Evolutionary conservation across 345 rosid species (phyloP).

Genomic region (Gossypium turneri): DNA sequence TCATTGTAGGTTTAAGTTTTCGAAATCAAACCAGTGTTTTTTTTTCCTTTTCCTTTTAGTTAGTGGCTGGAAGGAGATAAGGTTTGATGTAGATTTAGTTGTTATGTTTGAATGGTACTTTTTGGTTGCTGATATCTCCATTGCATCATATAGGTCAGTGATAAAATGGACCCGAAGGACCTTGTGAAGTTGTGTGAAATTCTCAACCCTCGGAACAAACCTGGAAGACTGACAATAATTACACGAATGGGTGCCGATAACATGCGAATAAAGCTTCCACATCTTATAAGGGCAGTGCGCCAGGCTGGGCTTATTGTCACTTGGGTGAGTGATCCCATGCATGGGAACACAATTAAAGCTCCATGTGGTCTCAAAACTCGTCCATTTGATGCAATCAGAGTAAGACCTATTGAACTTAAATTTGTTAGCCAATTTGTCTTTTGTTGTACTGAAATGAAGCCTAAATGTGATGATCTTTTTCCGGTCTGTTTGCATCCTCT

Average conservation of each 20-base stretch:
- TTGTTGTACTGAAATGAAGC: not conserved
- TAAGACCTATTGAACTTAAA: conserved; percentile 10
- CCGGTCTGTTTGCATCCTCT: not conserved
- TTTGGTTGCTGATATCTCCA: conserved; percentile 11
- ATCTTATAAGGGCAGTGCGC: conserved; percentile 54
- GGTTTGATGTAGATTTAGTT: not conserved
- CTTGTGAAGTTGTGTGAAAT: conserved; percentile 53
- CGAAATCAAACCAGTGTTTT: not conserved
- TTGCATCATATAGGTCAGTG: conserved; percentile 40
- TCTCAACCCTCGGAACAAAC: conserved; percentile 59
- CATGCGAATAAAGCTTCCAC: conserved; percentile 59
- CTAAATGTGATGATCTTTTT: not conserved
- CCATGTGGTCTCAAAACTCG: conserved; percentile 65
- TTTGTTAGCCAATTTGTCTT: not conserved
- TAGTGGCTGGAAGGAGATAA: not conserved
- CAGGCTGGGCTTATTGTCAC: conserved; percentile 66
- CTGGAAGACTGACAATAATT: conserved; percentile 56
- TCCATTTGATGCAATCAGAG: conserved; percentile 58
- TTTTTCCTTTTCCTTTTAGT: not conserved
- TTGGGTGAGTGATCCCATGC: conserved; percentile 78
- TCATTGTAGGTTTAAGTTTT: not conserved
- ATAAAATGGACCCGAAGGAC: conserved; percentile 67
- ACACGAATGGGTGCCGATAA: conserved; percentile 70
- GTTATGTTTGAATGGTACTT: not conserved
- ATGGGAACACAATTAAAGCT: conserved; percentile 61